Base-by-base conservation (phyloP, 495 filamentous ascomycete species). In the Penicillium verhagenii region DNA sequence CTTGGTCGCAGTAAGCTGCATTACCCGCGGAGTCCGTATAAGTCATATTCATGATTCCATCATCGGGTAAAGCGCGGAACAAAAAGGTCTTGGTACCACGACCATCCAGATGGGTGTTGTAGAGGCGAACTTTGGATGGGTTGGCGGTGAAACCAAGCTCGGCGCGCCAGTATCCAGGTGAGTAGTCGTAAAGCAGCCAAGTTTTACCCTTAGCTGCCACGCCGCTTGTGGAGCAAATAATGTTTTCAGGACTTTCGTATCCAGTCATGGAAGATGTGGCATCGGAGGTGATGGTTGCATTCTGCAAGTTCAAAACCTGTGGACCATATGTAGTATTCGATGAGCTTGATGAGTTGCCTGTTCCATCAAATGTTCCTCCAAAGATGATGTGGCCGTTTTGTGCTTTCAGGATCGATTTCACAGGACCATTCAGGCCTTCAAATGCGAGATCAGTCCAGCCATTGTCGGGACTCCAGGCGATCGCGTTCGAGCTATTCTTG, bases 11-110 rank as follows among this genome's bases (percentile, higher is more conserved):
- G 44, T 75, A 80, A 25, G 73, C 72, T 38, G 86, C 82, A 28
- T 83, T 71, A 1, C 82, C 81, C 0, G 87, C 86, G 1, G 72
- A 78, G 65, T 96, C 90, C 42, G 82, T 87, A 58, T 91, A 97
- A 33, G 92, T 96, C 58, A 98, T 80, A 68, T 97, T 97, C 89
- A 97, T 91, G 65, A 97, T 96, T 28, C 95, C 95, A 61, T 87
- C 86, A 60, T 91, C 83, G 5, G 91, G 91, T 26, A 91, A 70
- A 18, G 89, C 86, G 25, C 89, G 89, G 63, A 90, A 92, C 31
- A 91, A 82, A 74, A 90, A 98, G 14, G 83, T 83, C 69, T 88
- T 86, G 7, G 94, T 97, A 25, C 94, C 93, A 51, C 92, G 83
- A 48, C 89, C 91, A 67, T 91, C 85, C 47, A 86, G 78, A 56